Conservation (phyloP, 257 asterid species). For the Agastache rugosa region DNA sequence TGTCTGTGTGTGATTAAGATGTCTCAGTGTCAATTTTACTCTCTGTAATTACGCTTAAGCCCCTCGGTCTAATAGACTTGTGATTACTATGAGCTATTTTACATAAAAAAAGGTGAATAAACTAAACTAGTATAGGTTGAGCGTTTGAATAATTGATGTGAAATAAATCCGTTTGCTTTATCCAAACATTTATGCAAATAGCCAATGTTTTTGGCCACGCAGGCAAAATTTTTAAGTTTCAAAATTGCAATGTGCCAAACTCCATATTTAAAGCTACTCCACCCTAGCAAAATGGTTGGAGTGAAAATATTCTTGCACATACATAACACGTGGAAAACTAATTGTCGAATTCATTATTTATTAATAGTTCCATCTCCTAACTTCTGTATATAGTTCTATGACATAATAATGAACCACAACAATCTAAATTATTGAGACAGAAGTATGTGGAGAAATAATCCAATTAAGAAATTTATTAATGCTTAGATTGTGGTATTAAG, state of each 20-base stretch:
- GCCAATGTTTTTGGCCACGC: not conserved
- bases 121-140: not conserved
- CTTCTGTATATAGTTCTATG: not conserved
- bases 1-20: conserved; percentile 12
- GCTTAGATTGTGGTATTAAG: too few relatives aligned
- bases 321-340: not conserved
- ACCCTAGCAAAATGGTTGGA: conserved; percentile 4
- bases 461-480: too few relatives aligned
- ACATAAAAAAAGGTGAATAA: not conserved
- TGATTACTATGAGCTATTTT: not conserved
- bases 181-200: not conserved
- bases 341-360: not conserved
- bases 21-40: not conserved
- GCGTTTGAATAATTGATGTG: not conserved
- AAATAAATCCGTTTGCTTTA: conserved; percentile 4
- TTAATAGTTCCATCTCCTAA: not conserved
- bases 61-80: not conserved
- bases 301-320: not conserved
- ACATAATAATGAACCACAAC: not conserved
- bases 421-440: too few relatives aligned
- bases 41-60: not conserved
- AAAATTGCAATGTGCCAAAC: not conserved
- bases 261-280: not conserved
- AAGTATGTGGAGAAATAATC: too few relatives aligned
- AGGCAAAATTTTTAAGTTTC: not conserved